Evolutionary conservation across 208 protist genomes (phyloP).

Genomic region (Crithidia bombi): DNA sequence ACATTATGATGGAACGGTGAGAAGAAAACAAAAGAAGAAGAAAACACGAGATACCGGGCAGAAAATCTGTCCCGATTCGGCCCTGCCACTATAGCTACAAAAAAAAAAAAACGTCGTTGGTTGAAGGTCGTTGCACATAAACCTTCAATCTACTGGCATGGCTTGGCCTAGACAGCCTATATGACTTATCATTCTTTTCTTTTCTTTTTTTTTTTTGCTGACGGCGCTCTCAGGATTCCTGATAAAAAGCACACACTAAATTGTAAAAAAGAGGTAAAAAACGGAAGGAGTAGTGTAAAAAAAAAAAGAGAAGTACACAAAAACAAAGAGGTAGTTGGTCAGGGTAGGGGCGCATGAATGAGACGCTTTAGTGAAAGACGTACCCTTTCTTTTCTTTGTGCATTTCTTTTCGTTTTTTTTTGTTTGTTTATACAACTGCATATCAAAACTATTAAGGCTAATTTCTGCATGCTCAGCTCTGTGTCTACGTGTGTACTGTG

Average conservation of each 20-base stretch:
- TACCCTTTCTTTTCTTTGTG: background rate
- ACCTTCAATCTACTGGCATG: too few species aligned
- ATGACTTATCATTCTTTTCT: too few species aligned
- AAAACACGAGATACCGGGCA: background rate
- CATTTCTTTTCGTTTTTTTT: background rate
- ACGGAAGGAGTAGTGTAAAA: background rate
- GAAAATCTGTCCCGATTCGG: too few species aligned
- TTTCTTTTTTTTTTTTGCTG: too few species aligned
- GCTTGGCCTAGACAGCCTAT: too few species aligned
- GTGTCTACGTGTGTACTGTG: too few species aligned
- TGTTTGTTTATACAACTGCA: too few species aligned
- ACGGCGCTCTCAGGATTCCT: too few species aligned
- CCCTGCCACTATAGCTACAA: background rate
- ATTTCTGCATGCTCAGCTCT: too few species aligned
- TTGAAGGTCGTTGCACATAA: too few species aligned
- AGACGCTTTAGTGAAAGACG: background rate
- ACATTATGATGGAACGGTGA: constrained; percentile 1
- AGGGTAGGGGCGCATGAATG: constrained; percentile 1
- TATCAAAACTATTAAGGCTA: too few species aligned
- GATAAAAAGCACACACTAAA: background rate
- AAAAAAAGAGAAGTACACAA: constrained; percentile 9
- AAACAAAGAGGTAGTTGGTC: background rate
- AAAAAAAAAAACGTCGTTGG: background rate
- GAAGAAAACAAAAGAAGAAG: constrained; percentile 1
- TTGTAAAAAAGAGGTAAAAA: background rate